Evolutionary conservation across 1,139 yeast species (phyloP), one percentile per base, ranked within the genome.

Genomic region (Debaryomyces singareniensis): DNA sequence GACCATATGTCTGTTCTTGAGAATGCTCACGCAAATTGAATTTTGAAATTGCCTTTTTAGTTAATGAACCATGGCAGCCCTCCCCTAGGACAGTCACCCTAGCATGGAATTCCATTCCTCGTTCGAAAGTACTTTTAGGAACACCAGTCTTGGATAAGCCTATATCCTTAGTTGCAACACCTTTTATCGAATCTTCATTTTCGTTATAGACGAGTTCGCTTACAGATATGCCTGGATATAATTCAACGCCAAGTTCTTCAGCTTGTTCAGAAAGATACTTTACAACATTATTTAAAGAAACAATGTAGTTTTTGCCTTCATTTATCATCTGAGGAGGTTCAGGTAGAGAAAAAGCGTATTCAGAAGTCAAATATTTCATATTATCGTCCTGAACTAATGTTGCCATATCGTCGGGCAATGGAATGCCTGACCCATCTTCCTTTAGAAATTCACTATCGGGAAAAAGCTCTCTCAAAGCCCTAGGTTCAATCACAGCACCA

Each of bases 81-180:
- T 91, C 98, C 3, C 95, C 95, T 31, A 91, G 69, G 13, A 91
- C 80, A 0, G 96, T 89, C 37, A 79, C 65, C 45, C 89, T 72
- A 2, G 97, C 86, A 45, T 81, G 93, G 55, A 91, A 91, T 53
- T 86, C 97, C 96, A 91, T 85, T 15, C 98, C 98, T 39, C 95
- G 71, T 58, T 91, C 96, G 54, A 86, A 91, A 15, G 75, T 68
- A 39, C 72, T 80, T 49, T 81, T 84, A 15, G 95, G 95, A 27
- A 63, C 55, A 11, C 95, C 96, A 28, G 69, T 59, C 44, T 75
- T 78, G 29, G 78, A 71, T 11, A 89, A 61, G 9, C 98, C 98
- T 76, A 81, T 73, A 53, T 91, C 98, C 44, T 81, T 81, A 2
- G 98, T 91, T 4, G 96, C 96, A 4, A 91, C 91, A 35, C 98